Conservation (phyloP, 2,329 filamentous ascomycete species). For the Ascochyta koolunga region DNA sequence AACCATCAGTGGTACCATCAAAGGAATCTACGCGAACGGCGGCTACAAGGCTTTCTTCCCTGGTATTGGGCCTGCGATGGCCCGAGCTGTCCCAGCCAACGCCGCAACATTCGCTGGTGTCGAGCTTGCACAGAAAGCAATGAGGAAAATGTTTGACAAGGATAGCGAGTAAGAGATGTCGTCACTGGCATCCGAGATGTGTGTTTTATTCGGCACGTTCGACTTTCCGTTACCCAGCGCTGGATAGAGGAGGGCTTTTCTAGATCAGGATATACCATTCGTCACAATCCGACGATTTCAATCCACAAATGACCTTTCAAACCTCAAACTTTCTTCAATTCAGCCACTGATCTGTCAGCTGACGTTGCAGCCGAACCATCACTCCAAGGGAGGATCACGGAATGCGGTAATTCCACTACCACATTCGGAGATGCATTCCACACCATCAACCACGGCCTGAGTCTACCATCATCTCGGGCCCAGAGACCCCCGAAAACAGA, state of each 20-base stretch:
- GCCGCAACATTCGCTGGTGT: constrained; percentile 92
- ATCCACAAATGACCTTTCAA: not conserved
- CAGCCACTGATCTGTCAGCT: constrained; percentile 5
- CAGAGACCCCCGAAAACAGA: constrained; percentile 21
- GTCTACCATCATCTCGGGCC: constrained; percentile 10
- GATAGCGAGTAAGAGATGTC: constrained; percentile 35
- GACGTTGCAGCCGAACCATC: constrained; percentile 1
- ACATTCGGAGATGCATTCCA: constrained; percentile 16
- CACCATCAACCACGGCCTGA: constrained; percentile 14
- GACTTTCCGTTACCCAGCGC: constrained; percentile 10
- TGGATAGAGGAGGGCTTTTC: constrained; percentile 18
- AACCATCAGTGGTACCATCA: constrained; percentile 78
- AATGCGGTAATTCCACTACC: constrained; percentile 23
- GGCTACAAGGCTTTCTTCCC: constrained; percentile 96
- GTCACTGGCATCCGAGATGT: not conserved
- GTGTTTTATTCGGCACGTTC: constrained; percentile 19
- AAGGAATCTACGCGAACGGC: constrained; percentile 80
- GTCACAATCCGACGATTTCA: constrained; percentile 4
- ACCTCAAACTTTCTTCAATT: not conserved
- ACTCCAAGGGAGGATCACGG: constrained; percentile 25
- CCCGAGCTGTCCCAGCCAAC: constrained; percentile 92
- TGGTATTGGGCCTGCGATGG: constrained; percentile 89
- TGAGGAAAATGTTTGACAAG: constrained; percentile 73
- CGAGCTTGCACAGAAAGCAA: constrained; percentile 80
- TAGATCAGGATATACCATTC: constrained; percentile 21